Base-by-base conservation (phyloP, 2,329 filamentous ascomycete genomes). In the Rhynchosporium graminicola region DNA sequence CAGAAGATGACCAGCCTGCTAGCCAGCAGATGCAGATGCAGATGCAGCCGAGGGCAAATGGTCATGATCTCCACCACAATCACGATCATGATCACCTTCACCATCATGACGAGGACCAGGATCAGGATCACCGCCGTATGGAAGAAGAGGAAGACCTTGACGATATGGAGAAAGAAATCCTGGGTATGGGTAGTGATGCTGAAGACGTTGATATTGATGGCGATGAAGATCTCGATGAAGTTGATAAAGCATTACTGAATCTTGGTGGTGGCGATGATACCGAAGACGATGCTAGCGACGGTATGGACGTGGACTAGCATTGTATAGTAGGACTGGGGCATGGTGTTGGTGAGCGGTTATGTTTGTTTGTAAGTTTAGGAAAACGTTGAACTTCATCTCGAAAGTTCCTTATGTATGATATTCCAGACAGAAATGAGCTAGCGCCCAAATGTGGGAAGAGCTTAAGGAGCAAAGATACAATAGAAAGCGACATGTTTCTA, bases 141-240 rank as follows among this genome's bases (percentile, higher is more conserved):
- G 63, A 65, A 4, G 65, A 67, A 12, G 80, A 76, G 7, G 80
- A 83, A 46, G 80, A 80, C 51, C 77, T 85, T 63, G 83, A 83
- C 60, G 83, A 86, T 33, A 80, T 80, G 58, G 80, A 85, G 15
- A 80, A 82, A 69, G 83, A 83, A 58, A 72, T 81, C 13, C 70
- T 82, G 3, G 80, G 79, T 12, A 66, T 82, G 42, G 82, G 76
- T 2, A 78, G 75, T 55, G 79, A 76, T 10, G 77, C 74, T 10
- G 75, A 78, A 3, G 79, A 77, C 9, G 20, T 20, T 20, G 20
- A 20, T 36, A 2, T 36, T 36, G 33, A 36, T 5, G 79, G 77
- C 8, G 78, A 79, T 42, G 77, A 78, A 28, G 79, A 75, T 47
- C 73, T 76, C 4, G 80, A 80, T 56, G 80, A 79, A 55, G 81